Conservation (phyloP, 192 early-diverging fungal species). For the Rhizoclosmatium sp. region DNA sequence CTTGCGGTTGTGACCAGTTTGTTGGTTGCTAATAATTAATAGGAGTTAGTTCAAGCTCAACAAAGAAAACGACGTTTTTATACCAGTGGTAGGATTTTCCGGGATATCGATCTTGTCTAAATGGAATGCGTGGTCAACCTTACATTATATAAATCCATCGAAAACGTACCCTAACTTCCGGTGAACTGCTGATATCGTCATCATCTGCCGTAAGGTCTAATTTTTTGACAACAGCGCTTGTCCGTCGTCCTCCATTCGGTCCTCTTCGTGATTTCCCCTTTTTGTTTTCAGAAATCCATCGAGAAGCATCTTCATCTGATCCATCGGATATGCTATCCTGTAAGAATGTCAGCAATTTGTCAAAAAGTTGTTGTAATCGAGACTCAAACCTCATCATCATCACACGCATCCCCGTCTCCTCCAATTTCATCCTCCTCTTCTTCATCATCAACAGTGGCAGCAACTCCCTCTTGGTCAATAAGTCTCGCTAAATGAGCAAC, state of each 20-base stretch:
- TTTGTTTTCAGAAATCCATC: neutral
- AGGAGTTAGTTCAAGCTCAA: neutral
- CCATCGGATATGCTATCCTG: neutral
- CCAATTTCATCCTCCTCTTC: constrained; percentile 19
- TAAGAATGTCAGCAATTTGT: neutral
- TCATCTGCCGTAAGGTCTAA: neutral
- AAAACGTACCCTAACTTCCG: neutral
- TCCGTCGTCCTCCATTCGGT: constrained; percentile 7
- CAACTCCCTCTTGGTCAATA: constrained; percentile 3
- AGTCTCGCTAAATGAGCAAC: neutral
- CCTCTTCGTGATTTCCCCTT: neutral
- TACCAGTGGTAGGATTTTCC: constrained; percentile 30
- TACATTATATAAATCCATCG: too few species aligned
- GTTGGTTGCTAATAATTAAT: too few species aligned
- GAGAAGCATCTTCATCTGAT: constrained; percentile 2
- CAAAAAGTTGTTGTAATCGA: neutral
- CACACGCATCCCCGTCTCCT: neutral
- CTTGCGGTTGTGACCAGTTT: too few species aligned
- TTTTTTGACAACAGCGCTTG: constrained; percentile 21
- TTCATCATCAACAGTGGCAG: neutral
- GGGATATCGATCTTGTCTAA: too few species aligned
- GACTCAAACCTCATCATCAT: neutral
- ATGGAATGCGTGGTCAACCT: too few species aligned
- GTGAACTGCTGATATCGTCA: neutral
- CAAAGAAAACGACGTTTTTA: neutral